Evolutionary conservation across 2,329 filamentous ascomycete genomes (phyloP), one percentile per base, ranked within the genome.

Genomic region (Cytospora leucostoma): DNA sequence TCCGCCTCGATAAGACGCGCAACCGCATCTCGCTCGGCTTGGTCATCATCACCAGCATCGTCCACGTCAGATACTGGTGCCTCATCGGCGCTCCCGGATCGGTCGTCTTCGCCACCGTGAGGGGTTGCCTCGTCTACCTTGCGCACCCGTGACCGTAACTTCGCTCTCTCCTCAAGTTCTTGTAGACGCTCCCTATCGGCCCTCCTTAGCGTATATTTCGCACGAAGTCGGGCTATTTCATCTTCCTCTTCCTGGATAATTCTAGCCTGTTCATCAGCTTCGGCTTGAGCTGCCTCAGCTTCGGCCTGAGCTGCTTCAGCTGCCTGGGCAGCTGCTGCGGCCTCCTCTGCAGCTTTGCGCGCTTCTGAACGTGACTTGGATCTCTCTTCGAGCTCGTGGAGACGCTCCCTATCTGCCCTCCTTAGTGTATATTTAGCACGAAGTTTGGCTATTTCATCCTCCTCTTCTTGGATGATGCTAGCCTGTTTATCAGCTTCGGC

Each of bases 401-500:
- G 54, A 17, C 64, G 64, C 4, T 61, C 57, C 37, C 52, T 64
- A 4, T 66, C 64, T 27, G 57, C 4, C 33, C 27, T 53, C 12
- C 59, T 66, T 27, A 59, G 51, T 17, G 54, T 66, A 44, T 61
- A 61, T 11, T 61, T 66, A 1, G 35, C 44, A 34, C 34, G 40
- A 15, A 66, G 58, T 2, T 47, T 12, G 7, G 35, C 32, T 34
- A 66, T 17, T 13, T 66, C 64, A 1, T 61, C 54, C 17, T 66
- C 64, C 19, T 64, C 64, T 40, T 64, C 61, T 27, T 60, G 57
- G 32, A 53, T 35, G 15, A 61, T 49, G 4, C 40, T 15, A 19
- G 61, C 61, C 54, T 67, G 68, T 61, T 68, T 65, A 21, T 70
- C 65, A 21, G 54, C 67, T 61, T 71, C 70, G 40, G 66, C 67